Conservation (phyloP, 2,329 filamentous ascomycete species). For the Aureobasidium zeae region DNA sequence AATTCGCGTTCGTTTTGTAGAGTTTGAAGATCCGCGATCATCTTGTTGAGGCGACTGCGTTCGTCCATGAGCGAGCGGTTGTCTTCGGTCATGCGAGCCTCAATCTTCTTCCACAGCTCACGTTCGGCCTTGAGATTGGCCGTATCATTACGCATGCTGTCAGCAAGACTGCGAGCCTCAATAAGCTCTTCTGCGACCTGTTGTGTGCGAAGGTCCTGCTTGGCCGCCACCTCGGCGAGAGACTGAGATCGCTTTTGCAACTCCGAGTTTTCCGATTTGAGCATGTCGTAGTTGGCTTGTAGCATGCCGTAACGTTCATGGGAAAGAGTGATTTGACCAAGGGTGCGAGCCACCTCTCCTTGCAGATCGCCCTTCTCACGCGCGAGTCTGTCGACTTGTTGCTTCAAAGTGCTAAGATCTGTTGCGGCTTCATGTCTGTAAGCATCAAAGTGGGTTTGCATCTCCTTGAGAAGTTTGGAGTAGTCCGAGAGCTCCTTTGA, state of each 20-base stretch:
- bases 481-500: slow-evolving; percentile 57
- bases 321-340: slow-evolving; percentile 72
- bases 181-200: slow-evolving; percentile 90
- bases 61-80: slow-evolving; percentile 80
- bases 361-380: slow-evolving; percentile 75
- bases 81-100: slow-evolving; percentile 77
- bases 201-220: slow-evolving; percentile 81
- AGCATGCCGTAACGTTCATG: slow-evolving; percentile 82
- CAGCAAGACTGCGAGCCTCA: slow-evolving; percentile 69
- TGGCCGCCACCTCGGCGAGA: slow-evolving; percentile 73
- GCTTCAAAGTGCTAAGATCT: slow-evolving; percentile 71
- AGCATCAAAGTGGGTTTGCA: slow-evolving; percentile 81
- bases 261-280: slow-evolving; percentile 77
- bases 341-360: slow-evolving; percentile 68
- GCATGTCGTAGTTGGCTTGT: slow-evolving; percentile 73
- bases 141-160: slow-evolving; percentile 82
- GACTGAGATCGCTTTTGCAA: slow-evolving; percentile 72
- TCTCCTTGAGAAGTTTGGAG: slow-evolving; percentile 69
- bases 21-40: slow-evolving; percentile 76
- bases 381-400: slow-evolving; percentile 73
- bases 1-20: slow-evolving; percentile 88
- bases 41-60: slow-evolving; percentile 69
- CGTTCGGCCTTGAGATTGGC: slow-evolving; percentile 93
- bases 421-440: slow-evolving; percentile 78
- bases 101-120: slow-evolving; percentile 87